These are phyloP conservation scores for Verbena officinalis DNA, from an alignment of 257 asterid genomes.

Conservation along the genomic window DNA sequence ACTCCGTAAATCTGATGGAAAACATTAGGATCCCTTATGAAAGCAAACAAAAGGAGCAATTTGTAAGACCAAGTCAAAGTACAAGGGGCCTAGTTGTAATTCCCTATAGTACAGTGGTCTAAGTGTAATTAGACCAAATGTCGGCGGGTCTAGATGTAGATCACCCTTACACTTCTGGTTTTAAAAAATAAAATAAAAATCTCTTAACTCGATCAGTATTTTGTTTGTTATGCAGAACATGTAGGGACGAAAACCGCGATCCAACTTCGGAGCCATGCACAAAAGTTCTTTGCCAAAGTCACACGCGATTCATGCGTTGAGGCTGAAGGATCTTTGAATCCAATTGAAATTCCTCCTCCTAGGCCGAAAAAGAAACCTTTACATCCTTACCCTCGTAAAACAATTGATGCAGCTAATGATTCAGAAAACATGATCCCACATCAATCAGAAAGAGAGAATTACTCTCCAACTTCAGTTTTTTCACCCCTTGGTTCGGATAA, in stretches of 20 bases:
- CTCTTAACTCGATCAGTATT: too few species aligned
- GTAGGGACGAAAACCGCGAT: constrained; percentile 84
- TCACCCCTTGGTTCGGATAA: constrained; percentile 53
- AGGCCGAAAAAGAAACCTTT: constrained; percentile 88
- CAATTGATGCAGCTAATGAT: constrained; percentile 30
- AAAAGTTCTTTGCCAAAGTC: constrained; percentile 84
- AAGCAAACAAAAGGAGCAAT: too few species aligned
- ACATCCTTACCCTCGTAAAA: constrained; percentile 87
- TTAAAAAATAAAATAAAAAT: too few species aligned
- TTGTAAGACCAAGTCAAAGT: too few species aligned
- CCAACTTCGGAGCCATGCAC: constrained; percentile 96
- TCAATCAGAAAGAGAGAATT: constrained; percentile 43
- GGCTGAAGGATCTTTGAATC: constrained; percentile 47
- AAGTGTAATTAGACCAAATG: too few species aligned
- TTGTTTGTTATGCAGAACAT: constrained; percentile 51
- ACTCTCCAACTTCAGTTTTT: constrained; percentile 81
- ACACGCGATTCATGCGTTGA: constrained; percentile 59
- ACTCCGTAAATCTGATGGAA: too few species aligned
- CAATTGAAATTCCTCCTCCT: constrained; percentile 91
- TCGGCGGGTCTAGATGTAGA: too few species aligned
- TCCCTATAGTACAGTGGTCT: too few species aligned
- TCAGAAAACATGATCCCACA: constrained; percentile 24
- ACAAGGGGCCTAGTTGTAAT: too few species aligned
- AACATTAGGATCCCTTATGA: too few species aligned
- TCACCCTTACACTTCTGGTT: too few species aligned